Conservation (phyloP, 352 stramenopile species). For the Phytophthora europaea region DNA sequence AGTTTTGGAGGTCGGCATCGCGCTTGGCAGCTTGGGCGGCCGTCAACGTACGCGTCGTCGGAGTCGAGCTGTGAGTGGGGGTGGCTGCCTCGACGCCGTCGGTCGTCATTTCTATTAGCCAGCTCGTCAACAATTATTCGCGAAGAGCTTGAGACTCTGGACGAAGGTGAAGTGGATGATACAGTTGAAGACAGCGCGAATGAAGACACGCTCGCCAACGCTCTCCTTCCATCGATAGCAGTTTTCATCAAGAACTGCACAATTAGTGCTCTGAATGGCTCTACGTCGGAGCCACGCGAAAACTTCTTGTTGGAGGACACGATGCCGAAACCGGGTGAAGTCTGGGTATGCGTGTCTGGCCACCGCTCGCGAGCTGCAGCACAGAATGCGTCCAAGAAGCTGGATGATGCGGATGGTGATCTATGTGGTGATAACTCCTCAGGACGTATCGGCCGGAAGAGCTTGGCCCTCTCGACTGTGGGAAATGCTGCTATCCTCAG, state of each 20-base stretch:
- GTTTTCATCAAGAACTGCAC: slow-evolving; percentile 72
- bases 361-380: slow-evolving; percentile 55
- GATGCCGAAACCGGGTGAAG: slow-evolving; percentile 81
- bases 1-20: slow-evolving; percentile 71
- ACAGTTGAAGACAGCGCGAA: slow-evolving; percentile 11
- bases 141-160: slow-evolving; percentile 19
- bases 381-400: slow-evolving; percentile 44
- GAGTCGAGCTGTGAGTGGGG: slow-evolving; percentile 59
- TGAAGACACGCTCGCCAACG: slow-evolving; percentile 23
- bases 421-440: slow-evolving; percentile 5
- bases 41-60: slow-evolving; percentile 53
- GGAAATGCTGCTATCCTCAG: slow-evolving; percentile 37
- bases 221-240: slow-evolving; percentile 21
- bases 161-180: slow-evolving; percentile 17
- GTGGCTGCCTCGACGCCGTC: slow-evolving; percentile 20
- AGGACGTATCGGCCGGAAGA: slow-evolving; percentile 26
- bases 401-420: slow-evolving; percentile 20
- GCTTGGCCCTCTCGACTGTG: slow-evolving; percentile 31
- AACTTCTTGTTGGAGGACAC: slow-evolving; percentile 78
- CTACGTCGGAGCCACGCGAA: slow-evolving; percentile 49
- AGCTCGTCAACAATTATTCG: slow-evolving; percentile 20
- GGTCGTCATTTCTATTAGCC: background rate
- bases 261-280: slow-evolving; percentile 56
- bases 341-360: slow-evolving; percentile 75
- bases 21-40: slow-evolving; percentile 68